Conservation (phyloP, 495 filamentous ascomycete species). For the Zalerion maritima region DNA sequence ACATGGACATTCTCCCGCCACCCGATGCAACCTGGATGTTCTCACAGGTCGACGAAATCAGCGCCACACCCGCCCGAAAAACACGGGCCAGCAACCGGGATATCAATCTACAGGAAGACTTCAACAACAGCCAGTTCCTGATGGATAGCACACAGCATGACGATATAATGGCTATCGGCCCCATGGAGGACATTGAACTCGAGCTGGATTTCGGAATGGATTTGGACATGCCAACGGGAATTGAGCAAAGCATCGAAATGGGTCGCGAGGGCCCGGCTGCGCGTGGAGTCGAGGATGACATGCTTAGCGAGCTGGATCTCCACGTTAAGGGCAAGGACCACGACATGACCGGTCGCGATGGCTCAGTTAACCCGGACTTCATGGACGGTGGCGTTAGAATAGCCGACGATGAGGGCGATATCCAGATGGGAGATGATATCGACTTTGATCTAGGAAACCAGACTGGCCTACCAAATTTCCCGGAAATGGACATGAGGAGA, state of each 20-base stretch:
- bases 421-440: slow-evolving; percentile 46
- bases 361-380: slow-evolving; percentile 32
- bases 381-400: slow-evolving; percentile 37
- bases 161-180: slow-evolving; percentile 35
- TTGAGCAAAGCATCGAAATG: slow-evolving; percentile 62
- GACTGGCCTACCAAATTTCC: slow-evolving; percentile 24
- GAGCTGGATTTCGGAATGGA: slow-evolving; percentile 46
- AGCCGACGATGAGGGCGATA: slow-evolving; percentile 44
- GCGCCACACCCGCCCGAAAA: slow-evolving; percentile 35
- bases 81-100: slow-evolving; percentile 47
- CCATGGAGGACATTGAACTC: slow-evolving; percentile 40
- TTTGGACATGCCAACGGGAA: slow-evolving; percentile 31
- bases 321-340: slow-evolving; percentile 31
- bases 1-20: slow-evolving; percentile 50
- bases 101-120: slow-evolving; percentile 46
- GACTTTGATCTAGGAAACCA: slow-evolving; percentile 36
- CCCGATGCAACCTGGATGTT: slow-evolving; percentile 63
- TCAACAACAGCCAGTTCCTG: slow-evolving; percentile 50
- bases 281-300: slow-evolving; percentile 52
- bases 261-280: slow-evolving; percentile 64
- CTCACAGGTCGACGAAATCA: slow-evolving; percentile 45
- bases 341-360: slow-evolving; percentile 24
- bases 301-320: slow-evolving; percentile 50
- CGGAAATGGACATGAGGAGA: slow-evolving; percentile 28
- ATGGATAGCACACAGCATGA: slow-evolving; percentile 45